Percentiles rank a stretch among this genome's conserved stretches.
Evolutionary conservation across 106 monocot genomes (phyloP).

Genomic region (Gastrodia elata): DNA sequence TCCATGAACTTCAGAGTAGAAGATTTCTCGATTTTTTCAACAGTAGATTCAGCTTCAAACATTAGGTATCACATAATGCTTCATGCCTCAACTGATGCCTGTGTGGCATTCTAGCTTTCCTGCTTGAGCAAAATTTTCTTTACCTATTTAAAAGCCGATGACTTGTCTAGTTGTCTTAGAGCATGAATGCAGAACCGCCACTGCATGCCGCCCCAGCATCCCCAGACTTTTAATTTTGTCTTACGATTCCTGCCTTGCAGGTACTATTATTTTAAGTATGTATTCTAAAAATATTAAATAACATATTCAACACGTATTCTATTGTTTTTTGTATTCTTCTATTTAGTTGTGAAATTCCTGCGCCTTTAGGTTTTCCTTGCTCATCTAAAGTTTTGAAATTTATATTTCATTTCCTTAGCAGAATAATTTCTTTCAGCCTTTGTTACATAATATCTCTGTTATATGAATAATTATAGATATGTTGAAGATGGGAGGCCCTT

Average conservation of each 20-base stretch:
- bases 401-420: not conserved
- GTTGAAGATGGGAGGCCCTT: slow-evolving; percentile 95
- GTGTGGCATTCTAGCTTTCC: too few species aligned
- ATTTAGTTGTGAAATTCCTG: not conserved
- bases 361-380: not conserved
- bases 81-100: too few species aligned
- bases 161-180: too few species aligned
- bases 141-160: too few species aligned
- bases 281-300: not conserved
- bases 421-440: not conserved
- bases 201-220: not conserved
- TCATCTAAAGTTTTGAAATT: not conserved
- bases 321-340: not conserved
- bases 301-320: not conserved
- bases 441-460: not conserved
- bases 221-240: not conserved
- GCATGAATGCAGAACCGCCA: not conserved
- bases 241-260: not conserved
- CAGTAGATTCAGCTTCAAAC: too few species aligned
- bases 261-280: not conserved
- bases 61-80: too few species aligned
- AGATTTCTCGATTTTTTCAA: too few species aligned
- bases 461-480: slow-evolving; percentile 43
- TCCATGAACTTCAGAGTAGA: too few species aligned
- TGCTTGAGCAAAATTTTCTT: too few species aligned